These are phyloP conservation scores for Ceratocystis smalleyi DNA, from an alignment of 2,329 filamentous ascomycete genomes.

Conservation along the genomic window DNA sequence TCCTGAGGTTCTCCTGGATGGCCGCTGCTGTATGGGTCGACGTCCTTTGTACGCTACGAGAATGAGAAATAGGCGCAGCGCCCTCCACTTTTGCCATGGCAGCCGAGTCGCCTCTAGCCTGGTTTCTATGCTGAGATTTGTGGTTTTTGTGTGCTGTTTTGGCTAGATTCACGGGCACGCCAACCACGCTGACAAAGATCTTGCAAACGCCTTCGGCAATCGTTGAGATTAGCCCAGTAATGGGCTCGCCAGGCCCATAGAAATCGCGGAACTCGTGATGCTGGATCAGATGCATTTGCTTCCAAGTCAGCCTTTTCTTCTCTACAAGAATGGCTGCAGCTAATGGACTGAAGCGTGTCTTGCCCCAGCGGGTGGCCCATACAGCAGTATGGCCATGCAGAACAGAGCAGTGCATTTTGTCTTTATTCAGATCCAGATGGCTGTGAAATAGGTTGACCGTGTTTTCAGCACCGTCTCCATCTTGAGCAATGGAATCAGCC, in stretches of 20 bases:
- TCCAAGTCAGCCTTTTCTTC: conserved; percentile 46
- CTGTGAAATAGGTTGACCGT: conserved; percentile 52
- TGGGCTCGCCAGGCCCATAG: conserved; percentile 56
- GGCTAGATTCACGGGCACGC: conserved; percentile 46
- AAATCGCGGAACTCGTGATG: conserved; percentile 66
- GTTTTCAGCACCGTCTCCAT: conserved; percentile 55
- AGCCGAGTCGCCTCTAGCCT: not conserved
- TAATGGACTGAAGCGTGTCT: conserved; percentile 43
- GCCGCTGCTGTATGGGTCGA: conserved; percentile 8
- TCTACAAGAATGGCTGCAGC: conserved; percentile 51
- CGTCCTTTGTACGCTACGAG: not conserved
- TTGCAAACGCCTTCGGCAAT: conserved; percentile 10
- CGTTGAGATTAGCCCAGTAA: conserved; percentile 40
- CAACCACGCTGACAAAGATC: conserved; percentile 19
- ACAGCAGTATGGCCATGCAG: conserved; percentile 46
- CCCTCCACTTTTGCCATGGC: not conserved
- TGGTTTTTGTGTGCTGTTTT: conserved; percentile 40
- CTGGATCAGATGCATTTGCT: conserved; percentile 45
- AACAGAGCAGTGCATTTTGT: conserved; percentile 50
- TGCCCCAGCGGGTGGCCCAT: conserved; percentile 49
- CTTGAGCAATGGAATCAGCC: conserved; percentile 42
- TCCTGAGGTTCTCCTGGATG: conserved; percentile 17
- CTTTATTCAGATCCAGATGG: conserved; percentile 36
- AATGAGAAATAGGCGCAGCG: not conserved
- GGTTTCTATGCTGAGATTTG: conserved; percentile 1